Base-by-base conservation (phyloP, 2,329 filamentous ascomycete species). In the Sarocladium brachiariae region DNA sequence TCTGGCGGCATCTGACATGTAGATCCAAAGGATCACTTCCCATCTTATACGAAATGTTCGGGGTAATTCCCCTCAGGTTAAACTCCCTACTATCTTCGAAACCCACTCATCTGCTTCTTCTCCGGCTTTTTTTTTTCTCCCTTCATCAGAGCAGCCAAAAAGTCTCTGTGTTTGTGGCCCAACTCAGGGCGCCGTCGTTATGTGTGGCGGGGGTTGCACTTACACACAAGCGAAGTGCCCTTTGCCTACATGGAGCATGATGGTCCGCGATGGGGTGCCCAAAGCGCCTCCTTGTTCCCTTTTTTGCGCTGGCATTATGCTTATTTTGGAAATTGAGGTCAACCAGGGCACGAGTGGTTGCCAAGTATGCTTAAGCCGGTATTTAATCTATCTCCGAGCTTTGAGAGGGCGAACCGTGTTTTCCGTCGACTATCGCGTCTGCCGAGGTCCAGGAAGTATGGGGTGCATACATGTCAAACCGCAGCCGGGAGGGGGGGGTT, bases 361-460 rank as follows among this genome's bases (percentile, higher is more conserved):
- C 43, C 43, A 47, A 47, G 43, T 47, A 47, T 47, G 43, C 43
- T 47, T 47, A 47, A 47, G 43, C 25, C 27, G 16, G 43, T 5
- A 33, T 27, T 47, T 47, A 47, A 47, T 47, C 6, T 47, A 33
- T 21, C 14, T 5, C 21, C 13, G 16, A 9, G 39, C 8, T 43
- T 9, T 43, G 39, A 43, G 39, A 43, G 39, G 39, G 21, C n/a
- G 39, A 27, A 43, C 39, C 39, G n/a, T 10, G 7, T 11, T 25
- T 43, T 27, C 13, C 39, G 35, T 37, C n/a, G 6, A n/a, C 34
- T 37, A n/a, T 37, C 34, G 16, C 10, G 34, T 31, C 27, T 31
- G 18, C 11, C 33, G 18, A n/a, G 14, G 33, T 13, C 27, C 7
- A 31, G 13, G 27, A 35, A 39, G 8, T 18, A 39, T 39, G 35